Base-by-base conservation (phyloP, 495 filamentous ascomycete species). In the Stereocaulon alpinum region DNA sequence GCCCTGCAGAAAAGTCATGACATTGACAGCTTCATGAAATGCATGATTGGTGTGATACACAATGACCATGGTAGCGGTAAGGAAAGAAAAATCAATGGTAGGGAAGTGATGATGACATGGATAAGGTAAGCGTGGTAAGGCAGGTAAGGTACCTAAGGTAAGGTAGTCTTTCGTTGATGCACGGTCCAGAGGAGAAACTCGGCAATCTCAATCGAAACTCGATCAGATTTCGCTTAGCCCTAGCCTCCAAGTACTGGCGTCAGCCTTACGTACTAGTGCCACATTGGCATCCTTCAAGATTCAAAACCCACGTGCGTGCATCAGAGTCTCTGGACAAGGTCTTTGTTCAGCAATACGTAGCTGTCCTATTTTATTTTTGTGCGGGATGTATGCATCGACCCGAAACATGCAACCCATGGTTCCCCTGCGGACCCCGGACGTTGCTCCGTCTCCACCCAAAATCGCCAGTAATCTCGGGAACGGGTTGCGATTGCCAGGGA, bases 21-120 rank as follows among this genome's bases (percentile, higher is more conserved):
- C 29, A 41, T 45, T 42, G 18, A 32, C 41, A 45, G 29, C 9
- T 34, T 34, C 18, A 15, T 42, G 17, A 34, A 10, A 11, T 9
- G 34, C 32, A 12, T 37, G 49, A 52, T 34, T 52, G 49, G 49
- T 24, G 17, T 52, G 27, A 52, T 50, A 6, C 2, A 30, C 0
- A 17, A 50, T 50, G 1, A 37, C 0, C 34, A 10, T 37, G 34
- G 34, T 11, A 37, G 34, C 34, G 34, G 7, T 37, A 37, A 12
- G 7, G 12, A 37, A 12, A 37, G 34, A 1, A 37, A 37, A 12
- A 9, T 37, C 12, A 24, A 37, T 37, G 34, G 34, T 37, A 37
- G 5, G 4, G 49, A 7, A 52, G 49, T 52, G 49, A 52, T 52
- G 49, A 52, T 52, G 49, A 37, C 49, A 52, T 37, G 49, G 6